Evolutionary conservation across 164 flowering plant species (phyloP).

Genomic region (Brasenia schreberi): DNA sequence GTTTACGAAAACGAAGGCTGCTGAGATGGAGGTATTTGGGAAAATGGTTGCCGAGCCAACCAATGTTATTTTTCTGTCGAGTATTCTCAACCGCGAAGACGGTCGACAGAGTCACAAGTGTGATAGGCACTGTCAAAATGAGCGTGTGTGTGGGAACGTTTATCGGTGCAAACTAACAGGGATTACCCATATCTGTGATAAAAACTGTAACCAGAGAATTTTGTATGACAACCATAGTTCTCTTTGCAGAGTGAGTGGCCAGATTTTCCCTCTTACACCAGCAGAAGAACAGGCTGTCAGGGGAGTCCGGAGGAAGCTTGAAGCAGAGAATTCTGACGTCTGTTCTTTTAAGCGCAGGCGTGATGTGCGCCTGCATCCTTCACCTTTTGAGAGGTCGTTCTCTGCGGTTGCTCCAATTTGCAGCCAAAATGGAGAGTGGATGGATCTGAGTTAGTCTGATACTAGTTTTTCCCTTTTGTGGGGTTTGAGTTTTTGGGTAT

Average conservation of each 20-base stretch:
- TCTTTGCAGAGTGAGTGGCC: slow-evolving; percentile 84
- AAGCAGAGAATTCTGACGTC: slow-evolving; percentile 41
- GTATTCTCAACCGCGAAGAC: slow-evolving; percentile 76
- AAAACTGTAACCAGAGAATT: slow-evolving; percentile 97
- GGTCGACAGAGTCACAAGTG: slow-evolving; percentile 67
- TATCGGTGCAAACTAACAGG: slow-evolving; percentile 94
- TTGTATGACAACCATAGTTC: slow-evolving; percentile 89
- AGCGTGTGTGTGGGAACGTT: slow-evolving; percentile 85
- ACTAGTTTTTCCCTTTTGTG: not conserved
- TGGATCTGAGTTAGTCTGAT: slow-evolving; percentile 66
- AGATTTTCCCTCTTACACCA: slow-evolving; percentile 68
- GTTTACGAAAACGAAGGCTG: slow-evolving; percentile 4
- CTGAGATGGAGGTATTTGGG: slow-evolving; percentile 66
- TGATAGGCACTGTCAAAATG: slow-evolving; percentile 86
- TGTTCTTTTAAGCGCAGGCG: slow-evolving; percentile 82
- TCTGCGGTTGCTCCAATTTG: slow-evolving; percentile 75
- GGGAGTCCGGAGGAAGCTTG: slow-evolving; percentile 84
- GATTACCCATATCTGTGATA: slow-evolving; percentile 90
- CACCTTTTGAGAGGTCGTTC: slow-evolving; percentile 93
- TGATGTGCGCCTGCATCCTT: slow-evolving; percentile 61
- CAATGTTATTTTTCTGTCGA: slow-evolving; percentile 82
- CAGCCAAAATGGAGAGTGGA: slow-evolving; percentile 92
- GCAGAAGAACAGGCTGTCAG: slow-evolving; percentile 79
- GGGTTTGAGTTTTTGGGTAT: not conserved
- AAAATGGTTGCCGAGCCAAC: slow-evolving; percentile 54